These are phyloP conservation scores for Pythium pyrilobum DNA, from an alignment of 352 stramenopile species.

Conservation along the genomic window DNA sequence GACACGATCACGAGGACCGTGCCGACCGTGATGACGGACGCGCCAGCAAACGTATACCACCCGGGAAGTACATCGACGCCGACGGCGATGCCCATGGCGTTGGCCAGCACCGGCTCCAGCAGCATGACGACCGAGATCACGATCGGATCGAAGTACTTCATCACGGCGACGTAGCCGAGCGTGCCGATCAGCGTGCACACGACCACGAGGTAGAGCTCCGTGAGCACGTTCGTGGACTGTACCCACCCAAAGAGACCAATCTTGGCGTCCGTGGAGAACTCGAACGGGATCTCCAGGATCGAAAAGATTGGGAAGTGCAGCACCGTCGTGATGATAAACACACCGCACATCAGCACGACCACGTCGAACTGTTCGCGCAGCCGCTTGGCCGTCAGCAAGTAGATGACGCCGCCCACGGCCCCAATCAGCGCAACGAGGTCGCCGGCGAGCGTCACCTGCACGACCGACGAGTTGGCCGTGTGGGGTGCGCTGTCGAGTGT, in stretches of 20 bases:
- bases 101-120: slow-evolving; percentile 78
- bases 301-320: slow-evolving; percentile 66
- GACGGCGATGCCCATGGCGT: slow-evolving; percentile 64
- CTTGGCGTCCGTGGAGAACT: slow-evolving; percentile 60
- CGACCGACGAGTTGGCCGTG: slow-evolving; percentile 20
- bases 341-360: slow-evolving; percentile 49
- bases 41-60: slow-evolving; percentile 56
- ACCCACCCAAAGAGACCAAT: slow-evolving; percentile 87
- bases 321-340: slow-evolving; percentile 66
- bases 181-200: slow-evolving; percentile 85
- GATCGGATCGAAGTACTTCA: slow-evolving; percentile 92
- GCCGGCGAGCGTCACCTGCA: slow-evolving; percentile 44
- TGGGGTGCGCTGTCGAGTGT: slow-evolving; percentile 50
- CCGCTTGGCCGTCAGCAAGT: slow-evolving; percentile 69
- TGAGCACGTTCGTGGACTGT: slow-evolving; percentile 47
- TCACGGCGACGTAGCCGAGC: slow-evolving; percentile 80
- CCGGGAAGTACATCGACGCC: slow-evolving; percentile 78
- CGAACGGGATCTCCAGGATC: slow-evolving; percentile 52
- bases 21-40: slow-evolving; percentile 59
- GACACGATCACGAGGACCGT: slow-evolving; percentile 70
- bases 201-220: slow-evolving; percentile 81
- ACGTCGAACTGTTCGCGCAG: slow-evolving; percentile 65
- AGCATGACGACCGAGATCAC: slow-evolving; percentile 88
- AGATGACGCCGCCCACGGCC: slow-evolving; percentile 65
- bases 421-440: slow-evolving; percentile 74